Percentiles rank a stretch among this genome's conserved stretches.
These are phyloP conservation scores for Cynanchum wilfordii DNA, from an alignment of 257 asterid species.

Conservation along the genomic window DNA sequence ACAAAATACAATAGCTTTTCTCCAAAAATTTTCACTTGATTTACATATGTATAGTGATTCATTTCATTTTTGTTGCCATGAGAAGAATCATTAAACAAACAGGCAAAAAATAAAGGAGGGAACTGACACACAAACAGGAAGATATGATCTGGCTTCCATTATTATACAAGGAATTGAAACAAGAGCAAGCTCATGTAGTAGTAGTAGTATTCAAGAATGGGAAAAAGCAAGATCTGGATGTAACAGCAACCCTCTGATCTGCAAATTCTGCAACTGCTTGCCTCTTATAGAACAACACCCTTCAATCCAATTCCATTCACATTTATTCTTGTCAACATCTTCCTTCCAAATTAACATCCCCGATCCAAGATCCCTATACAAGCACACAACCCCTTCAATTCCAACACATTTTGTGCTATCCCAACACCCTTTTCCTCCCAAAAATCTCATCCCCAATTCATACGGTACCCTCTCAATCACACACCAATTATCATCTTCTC, in stretches of 20 bases:
- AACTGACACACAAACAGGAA: not conserved
- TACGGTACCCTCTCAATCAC: slow-evolving; percentile 50
- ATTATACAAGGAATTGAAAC: too few relatives aligned
- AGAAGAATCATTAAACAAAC: too few relatives aligned
- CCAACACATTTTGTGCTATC: slow-evolving; percentile 57
- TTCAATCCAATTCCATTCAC: slow-evolving; percentile 69
- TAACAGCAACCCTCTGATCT: slow-evolving; percentile 55
- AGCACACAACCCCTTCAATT: slow-evolving; percentile 43
- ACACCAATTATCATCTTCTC: slow-evolving; percentile 39
- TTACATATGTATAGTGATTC: not conserved
- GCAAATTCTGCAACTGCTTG: slow-evolving; percentile 29
- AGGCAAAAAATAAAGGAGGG: too few relatives aligned
- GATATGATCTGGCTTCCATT: too few relatives aligned
- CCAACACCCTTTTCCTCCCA: slow-evolving; percentile 51
- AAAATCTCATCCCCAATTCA: slow-evolving; percentile 40
- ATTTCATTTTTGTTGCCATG: not conserved
- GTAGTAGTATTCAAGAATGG: not conserved
- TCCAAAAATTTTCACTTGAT: not conserved
- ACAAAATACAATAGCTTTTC: not conserved
- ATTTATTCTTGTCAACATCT: slow-evolving; percentile 16
- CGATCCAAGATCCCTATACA: slow-evolving; percentile 60
- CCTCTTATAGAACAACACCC: slow-evolving; percentile 40
- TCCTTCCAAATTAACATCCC: slow-evolving; percentile 59
- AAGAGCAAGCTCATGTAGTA: too few relatives aligned
- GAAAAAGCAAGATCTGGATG: slow-evolving; percentile 51